Percentiles rank a stretch among this genome's conserved stretches.
phyloP scores from a whole-genome alignment of 148 eudicot genomes.

The Fagopyrum homotropicum region DNA sequence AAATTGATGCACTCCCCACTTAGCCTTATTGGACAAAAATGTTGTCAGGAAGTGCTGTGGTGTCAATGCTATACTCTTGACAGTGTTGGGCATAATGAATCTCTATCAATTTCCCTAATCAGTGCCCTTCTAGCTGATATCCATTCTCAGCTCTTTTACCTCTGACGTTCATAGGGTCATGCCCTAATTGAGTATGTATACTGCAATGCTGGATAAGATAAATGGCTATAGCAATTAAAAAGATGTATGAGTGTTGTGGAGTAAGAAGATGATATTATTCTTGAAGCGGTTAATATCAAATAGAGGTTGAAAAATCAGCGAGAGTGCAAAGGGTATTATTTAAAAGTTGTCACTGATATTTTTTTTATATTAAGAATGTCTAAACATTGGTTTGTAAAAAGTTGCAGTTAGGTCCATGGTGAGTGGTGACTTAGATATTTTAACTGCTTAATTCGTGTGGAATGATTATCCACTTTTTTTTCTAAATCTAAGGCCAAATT shows the following conservation, averaged over 20 bases:
- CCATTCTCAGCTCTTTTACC: background rate
- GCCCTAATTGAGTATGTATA: background rate
- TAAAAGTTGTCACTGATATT: background rate
- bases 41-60: background rate
- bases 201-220: background rate
- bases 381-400: background rate
- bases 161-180: background rate
- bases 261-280: background rate
- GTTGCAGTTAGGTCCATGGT: background rate
- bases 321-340: background rate
- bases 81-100: background rate
- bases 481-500: background rate
- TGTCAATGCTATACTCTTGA: background rate
- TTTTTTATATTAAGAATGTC: background rate
- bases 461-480: background rate
- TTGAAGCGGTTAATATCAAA: background rate
- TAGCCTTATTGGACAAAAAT: background rate
- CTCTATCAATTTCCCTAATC: background rate
- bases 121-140: background rate
- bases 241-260: background rate
- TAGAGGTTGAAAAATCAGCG: background rate
- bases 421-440: background rate
- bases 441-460: background rate
- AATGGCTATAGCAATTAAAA: background rate
- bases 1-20: background rate